These are phyloP conservation scores for Botrytis hyacinthi DNA, from an alignment of 2,329 filamentous ascomycete genomes.

Conservation along the genomic window DNA sequence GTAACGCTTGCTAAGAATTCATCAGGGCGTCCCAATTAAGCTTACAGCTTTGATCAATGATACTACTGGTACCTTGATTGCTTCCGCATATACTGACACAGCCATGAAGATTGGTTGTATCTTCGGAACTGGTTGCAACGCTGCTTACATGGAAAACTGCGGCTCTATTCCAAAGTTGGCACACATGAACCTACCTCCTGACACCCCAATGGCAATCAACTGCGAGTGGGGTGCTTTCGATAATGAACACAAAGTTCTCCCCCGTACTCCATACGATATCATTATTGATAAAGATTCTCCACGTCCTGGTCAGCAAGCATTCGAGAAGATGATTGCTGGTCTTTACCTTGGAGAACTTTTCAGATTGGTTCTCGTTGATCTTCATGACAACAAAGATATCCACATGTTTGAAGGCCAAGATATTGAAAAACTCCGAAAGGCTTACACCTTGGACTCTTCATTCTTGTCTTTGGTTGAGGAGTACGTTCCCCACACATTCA, in stretches of 20 bases:
- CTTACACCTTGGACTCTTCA: slow-evolving; percentile 88
- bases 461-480: slow-evolving; percentile 93
- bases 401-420: slow-evolving; percentile 84
- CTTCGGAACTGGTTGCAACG: slow-evolving; percentile 97
- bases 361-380: slow-evolving; percentile 79
- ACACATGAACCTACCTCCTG: slow-evolving; percentile 81
- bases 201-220: slow-evolving; percentile 90
- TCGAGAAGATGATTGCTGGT: slow-evolving; percentile 97
- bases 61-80: slow-evolving; percentile 94
- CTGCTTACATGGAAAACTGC: slow-evolving; percentile 94
- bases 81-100: slow-evolving; percentile 92
- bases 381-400: slow-evolving; percentile 73
- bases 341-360: slow-evolving; percentile 94
- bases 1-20: slow-evolving; percentile 27
- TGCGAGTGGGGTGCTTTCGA: slow-evolving; percentile 98
- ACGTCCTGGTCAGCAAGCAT: slow-evolving; percentile 88
- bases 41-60: slow-evolving; percentile 94
- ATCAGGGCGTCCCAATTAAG: slow-evolving; percentile 82
- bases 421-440: slow-evolving; percentile 73
- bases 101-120: slow-evolving; percentile 96
- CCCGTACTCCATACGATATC: slow-evolving; percentile 79
- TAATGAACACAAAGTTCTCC: slow-evolving; percentile 86
- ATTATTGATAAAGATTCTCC: slow-evolving; percentile 89
- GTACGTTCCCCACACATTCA: slow-evolving; percentile 45
- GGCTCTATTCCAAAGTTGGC: slow-evolving; percentile 92